A percentile compares a stretch with the other conserved stretches of the same genome.
Conservation (phyloP, 495 filamentous ascomycete genomes). For the Penicillium coprophilum region DNA sequence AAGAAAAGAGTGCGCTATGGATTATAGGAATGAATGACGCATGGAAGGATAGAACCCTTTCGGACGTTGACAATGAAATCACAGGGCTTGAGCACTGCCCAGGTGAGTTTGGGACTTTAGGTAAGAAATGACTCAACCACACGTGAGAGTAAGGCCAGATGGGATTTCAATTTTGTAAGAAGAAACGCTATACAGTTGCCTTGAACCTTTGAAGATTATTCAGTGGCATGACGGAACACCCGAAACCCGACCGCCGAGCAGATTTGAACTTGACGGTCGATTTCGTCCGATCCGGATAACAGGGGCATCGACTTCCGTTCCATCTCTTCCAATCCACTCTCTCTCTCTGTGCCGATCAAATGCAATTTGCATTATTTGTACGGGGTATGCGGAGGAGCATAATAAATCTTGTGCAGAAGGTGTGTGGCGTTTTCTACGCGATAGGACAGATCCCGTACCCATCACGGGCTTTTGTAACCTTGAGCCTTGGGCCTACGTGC, state of each 20-base stretch:
- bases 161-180: too few species aligned
- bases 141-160: too few species aligned
- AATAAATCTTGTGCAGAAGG: neutral
- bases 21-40: constrained; percentile 22
- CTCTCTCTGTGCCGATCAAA: neutral
- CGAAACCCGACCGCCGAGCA: constrained; percentile 6
- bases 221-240: constrained; percentile 8
- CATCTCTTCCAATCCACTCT: neutral
- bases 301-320: neutral
- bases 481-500: neutral
- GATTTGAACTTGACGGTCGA: constrained; percentile 4
- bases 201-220: constrained; percentile 1
- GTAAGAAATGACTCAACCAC: constrained; percentile 2
- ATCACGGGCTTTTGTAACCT: neutral
- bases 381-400: neutral
- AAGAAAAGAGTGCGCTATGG: constrained; percentile 1
- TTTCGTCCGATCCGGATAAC: constrained; percentile 11
- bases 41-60: constrained; percentile 8
- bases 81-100: neutral
- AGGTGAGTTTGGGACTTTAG: neutral
- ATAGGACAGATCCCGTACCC: neutral
- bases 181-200: neutral
- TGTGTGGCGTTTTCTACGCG: neutral
- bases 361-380: neutral
- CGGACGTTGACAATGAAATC: neutral